Conservation (phyloP, 2,329 filamentous ascomycete genomes). For the Bipolaris gigantea region DNA sequence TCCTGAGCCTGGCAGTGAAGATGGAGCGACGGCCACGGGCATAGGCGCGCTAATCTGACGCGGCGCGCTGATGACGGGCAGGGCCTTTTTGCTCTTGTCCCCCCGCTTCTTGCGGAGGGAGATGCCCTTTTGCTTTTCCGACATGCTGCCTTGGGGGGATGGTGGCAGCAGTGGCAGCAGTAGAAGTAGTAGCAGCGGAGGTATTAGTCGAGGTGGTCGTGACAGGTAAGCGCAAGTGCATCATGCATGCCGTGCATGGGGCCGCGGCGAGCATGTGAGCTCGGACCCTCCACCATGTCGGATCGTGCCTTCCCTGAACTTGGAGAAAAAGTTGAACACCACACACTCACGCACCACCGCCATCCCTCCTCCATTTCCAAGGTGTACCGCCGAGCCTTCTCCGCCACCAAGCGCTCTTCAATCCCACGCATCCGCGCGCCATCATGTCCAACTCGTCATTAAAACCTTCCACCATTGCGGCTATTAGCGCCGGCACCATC, state of each 20-base stretch:
- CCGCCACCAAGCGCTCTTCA: slow-evolving; percentile 2
- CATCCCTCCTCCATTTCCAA: slow-evolving; percentile 13
- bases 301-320: slow-evolving; percentile 25
- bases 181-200: neutral
- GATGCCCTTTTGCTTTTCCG: slow-evolving; percentile 57
- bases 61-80: slow-evolving; percentile 53
- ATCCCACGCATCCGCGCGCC: slow-evolving; percentile 6
- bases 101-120: slow-evolving; percentile 66
- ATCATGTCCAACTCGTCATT: slow-evolving; percentile 28
- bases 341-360: slow-evolving; percentile 15
- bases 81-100: slow-evolving; percentile 54
- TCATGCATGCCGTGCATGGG: slow-evolving; percentile 5
- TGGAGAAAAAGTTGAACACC: slow-evolving; percentile 13
- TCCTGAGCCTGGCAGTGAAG: slow-evolving; percentile 40
- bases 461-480: slow-evolving; percentile 54
- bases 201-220: neutral
- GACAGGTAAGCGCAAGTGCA: slow-evolving; percentile 12
- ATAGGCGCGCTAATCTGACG: slow-evolving; percentile 56
- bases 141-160: slow-evolving; percentile 44
- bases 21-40: slow-evolving; percentile 34
- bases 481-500: slow-evolving; percentile 61
- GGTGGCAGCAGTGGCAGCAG: neutral
- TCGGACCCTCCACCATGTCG: slow-evolving; percentile 26
- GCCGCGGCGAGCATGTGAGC: slow-evolving; percentile 21
- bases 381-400: slow-evolving; percentile 2